Conservation (phyloP, 306 rosid species). For the Begonia fuchsioides region DNA sequence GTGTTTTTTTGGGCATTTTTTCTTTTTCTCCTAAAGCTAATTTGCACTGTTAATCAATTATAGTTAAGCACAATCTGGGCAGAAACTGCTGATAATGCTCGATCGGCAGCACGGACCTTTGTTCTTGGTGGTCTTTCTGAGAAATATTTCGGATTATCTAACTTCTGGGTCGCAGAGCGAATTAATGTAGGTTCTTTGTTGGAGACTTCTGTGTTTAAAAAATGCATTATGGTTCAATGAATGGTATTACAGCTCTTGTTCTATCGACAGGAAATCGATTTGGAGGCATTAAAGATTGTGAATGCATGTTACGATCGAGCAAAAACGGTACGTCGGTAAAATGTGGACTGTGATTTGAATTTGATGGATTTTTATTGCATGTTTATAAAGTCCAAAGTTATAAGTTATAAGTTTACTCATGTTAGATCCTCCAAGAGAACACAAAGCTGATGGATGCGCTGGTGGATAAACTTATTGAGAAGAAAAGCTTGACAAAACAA, state of each 20-base stretch:
- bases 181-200: conserved; percentile 48
- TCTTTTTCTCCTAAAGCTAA: no score
- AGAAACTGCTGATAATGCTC: conserved; percentile 91
- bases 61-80: conserved; percentile 99
- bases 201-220: no score
- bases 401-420: neutral
- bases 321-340: conserved; percentile 50
- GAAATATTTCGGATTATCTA: conserved; percentile 57
- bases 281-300: conserved; percentile 58
- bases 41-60: neutral
- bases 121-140: conserved; percentile 90
- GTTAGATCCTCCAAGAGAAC: conserved; percentile 64
- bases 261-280: conserved; percentile 53
- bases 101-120: conserved; percentile 78
- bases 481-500: conserved; percentile 71
- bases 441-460: conserved; percentile 57
- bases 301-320: conserved; percentile 67
- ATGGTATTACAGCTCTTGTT: neutral
- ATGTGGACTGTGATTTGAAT: neutral
- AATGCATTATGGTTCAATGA: no score
- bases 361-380: neutral
- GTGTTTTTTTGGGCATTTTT: no score
- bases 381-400: neutral
- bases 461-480: conserved; percentile 59
- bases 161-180: conserved; percentile 80